These are phyloP conservation scores for Hydnomerulius pinastri DNA, from an alignment of 768 basidiomycete genomes.

Conservation along the genomic window DNA sequence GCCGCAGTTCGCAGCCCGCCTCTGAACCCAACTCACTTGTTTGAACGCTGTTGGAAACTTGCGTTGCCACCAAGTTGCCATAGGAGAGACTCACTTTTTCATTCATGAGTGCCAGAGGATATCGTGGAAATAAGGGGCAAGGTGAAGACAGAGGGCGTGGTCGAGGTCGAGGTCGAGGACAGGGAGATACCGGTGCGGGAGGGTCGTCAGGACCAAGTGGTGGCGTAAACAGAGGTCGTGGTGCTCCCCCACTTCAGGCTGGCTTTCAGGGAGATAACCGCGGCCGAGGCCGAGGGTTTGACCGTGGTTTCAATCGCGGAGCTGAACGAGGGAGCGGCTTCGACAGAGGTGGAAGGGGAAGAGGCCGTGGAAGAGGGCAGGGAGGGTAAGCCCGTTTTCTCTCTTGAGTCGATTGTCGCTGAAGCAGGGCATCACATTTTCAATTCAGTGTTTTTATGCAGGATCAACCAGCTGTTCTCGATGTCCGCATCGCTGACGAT, in stretches of 20 bases:
- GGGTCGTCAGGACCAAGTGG: not conserved
- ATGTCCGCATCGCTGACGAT: conserved; percentile 49
- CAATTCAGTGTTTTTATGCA: conserved; percentile 37
- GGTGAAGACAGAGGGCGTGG: conserved; percentile 26
- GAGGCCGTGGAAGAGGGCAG: no score
- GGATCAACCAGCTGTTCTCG: conserved; percentile 44
- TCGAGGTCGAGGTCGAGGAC: conserved; percentile 6
- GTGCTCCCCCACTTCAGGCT: not conserved
- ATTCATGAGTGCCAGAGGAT: not conserved
- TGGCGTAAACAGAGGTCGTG: conserved; percentile 32
- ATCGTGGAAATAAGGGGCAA: conserved; percentile 16
- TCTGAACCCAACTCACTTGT: no score
- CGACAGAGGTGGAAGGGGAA: conserved; percentile 11
- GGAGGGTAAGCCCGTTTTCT: conserved; percentile 21
- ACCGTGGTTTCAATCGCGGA: conserved; percentile 29
- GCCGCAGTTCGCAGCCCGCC: no score
- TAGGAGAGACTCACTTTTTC: not conserved
- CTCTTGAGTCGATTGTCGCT: not conserved
- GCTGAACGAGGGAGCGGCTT: conserved; percentile 29
- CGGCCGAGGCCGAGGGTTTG: conserved; percentile 23
- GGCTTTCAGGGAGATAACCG: conserved; percentile 12
- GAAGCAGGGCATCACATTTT: not conserved
- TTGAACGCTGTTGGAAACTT: no score
- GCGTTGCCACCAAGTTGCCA: no score
- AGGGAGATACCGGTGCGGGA: not conserved